These are phyloP conservation scores for Pichia thaimueangensis DNA, from an alignment of 805 yeast genomes.

Conservation along the genomic window DNA sequence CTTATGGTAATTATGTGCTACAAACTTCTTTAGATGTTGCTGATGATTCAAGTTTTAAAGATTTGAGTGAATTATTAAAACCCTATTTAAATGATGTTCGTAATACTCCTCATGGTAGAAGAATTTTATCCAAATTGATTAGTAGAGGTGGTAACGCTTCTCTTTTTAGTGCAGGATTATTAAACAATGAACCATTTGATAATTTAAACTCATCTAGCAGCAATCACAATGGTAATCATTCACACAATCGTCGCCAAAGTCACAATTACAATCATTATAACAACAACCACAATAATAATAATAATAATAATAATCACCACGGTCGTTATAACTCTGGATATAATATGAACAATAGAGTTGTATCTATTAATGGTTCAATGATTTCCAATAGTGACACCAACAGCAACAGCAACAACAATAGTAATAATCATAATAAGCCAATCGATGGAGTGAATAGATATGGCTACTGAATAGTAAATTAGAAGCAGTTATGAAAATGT, in stretches of 20 bases:
- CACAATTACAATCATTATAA: background rate
- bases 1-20: constrained; percentile 53
- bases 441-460: constrained; percentile 2
- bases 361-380: background rate
- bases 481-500: background rate
- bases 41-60: constrained; percentile 42
- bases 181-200: constrained; percentile 3
- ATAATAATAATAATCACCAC: background rate
- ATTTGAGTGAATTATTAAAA: constrained; percentile 51
- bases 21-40: constrained; percentile 57
- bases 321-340: constrained; percentile 6
- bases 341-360: constrained; percentile 1
- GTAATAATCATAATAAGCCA: background rate
- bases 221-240: background rate
- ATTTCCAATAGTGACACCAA: constrained; percentile 1
- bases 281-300: background rate
- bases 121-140: constrained; percentile 64
- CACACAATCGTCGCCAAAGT: too few relatives aligned
- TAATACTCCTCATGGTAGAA: constrained; percentile 93
- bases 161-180: constrained; percentile 1
- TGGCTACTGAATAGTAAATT: constrained; percentile 3
- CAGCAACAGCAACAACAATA: background rate
- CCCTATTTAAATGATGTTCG: constrained; percentile 75
- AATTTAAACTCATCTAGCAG: background rate
- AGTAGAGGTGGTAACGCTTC: constrained; percentile 27